Base-by-base conservation (phyloP, 1,284 basidiomycete species). In the Ceratobasidium sp. region DNA sequence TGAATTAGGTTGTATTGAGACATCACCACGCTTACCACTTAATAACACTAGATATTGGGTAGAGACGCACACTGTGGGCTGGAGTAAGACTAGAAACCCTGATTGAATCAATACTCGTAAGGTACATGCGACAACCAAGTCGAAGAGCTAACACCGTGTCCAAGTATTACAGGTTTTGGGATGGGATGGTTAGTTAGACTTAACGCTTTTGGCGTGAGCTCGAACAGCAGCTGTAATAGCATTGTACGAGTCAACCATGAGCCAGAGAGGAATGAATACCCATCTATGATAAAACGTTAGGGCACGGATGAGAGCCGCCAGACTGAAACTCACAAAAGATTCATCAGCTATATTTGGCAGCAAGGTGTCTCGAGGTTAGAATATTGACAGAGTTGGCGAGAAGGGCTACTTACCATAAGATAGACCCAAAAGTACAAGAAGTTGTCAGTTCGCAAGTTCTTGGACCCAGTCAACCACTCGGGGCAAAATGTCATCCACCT, bases 401-500 rank as follows among this genome's bases (percentile, higher is more conserved):
- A 40, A 17, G 56, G 29, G 1, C 17, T 1, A 79, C 81, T 68
- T 70, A 83, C 82, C 53, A 82, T 71, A 47, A 83, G 80, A 73
- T 83, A 83, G 1, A 82, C 80, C 80, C 80, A 84, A 67, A 82
- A 76, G 72, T 80, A 80, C 34, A 83, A 78, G 50, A 81, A 78
- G 74, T 92, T 90, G 0, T 86, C 87, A 0, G 86, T 90, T 74
- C 89, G 83, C 69, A 93, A 78, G 74, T 83, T 88, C 0, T 87
- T 85, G 73, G 86, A 90, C 35, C 89, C 91, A 0, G 85, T 88
- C 68, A 93, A 79, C 92, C 92, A 93, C 77, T 93, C 90, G 0
- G 91, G 91, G 75, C 86, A 87, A 79, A 92, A 92, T 2, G 90
- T 93, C 90, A 93, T 92, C 86, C 87, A 92, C 29, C 89, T 90